Evolutionary conservation across 345 rosid genomes (phyloP).

Genomic region (Ailanthus altissimus): DNA sequence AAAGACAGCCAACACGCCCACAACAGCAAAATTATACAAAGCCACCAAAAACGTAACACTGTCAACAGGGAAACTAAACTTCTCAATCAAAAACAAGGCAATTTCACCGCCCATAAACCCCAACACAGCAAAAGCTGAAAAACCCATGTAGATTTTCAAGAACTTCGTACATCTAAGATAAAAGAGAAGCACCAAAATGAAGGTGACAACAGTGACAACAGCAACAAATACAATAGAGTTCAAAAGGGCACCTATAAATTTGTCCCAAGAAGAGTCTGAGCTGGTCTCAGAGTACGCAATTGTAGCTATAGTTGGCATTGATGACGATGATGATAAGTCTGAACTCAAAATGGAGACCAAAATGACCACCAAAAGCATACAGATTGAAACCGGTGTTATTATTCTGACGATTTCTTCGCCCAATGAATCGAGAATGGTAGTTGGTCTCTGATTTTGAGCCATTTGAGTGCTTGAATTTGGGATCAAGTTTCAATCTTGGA

Average conservation of each 20-base stretch:
- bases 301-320: constrained; percentile 62
- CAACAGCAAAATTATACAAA: constrained; percentile 73
- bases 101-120: constrained; percentile 82
- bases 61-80: constrained; percentile 63
- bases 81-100: constrained; percentile 48
- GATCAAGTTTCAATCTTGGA: constrained; percentile 27
- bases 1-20: constrained; percentile 88
- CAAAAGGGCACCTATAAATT: constrained; percentile 73
- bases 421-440: constrained; percentile 51
- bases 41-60: constrained; percentile 58
- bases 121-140: constrained; percentile 81
- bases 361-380: constrained; percentile 84
- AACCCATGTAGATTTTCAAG: constrained; percentile 76
- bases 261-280: constrained; percentile 86
- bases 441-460: constrained; percentile 67
- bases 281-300: constrained; percentile 72
- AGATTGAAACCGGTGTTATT: constrained; percentile 79
- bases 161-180: constrained; percentile 77
- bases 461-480: constrained; percentile 34
- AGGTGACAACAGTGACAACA: constrained; percentile 71
- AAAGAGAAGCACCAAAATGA: constrained; percentile 80
- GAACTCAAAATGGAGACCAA: constrained; percentile 67
- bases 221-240: constrained; percentile 81
- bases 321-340: constrained; percentile 47
- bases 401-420: constrained; percentile 91